These are phyloP conservation scores for Podila verticillata DNA, from an alignment of 192 early-diverging fungal species.

Conservation along the genomic window DNA sequence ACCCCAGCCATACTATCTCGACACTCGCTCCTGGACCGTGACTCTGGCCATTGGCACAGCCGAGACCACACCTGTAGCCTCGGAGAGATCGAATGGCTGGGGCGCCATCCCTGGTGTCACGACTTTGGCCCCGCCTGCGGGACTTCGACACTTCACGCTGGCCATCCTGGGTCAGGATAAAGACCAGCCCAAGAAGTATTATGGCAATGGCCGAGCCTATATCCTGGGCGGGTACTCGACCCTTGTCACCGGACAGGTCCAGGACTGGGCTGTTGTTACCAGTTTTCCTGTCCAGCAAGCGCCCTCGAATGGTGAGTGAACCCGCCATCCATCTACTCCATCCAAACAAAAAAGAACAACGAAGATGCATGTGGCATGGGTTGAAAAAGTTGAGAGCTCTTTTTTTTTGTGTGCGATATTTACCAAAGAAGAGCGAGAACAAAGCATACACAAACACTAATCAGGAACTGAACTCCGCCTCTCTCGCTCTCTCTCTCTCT, in stretches of 20 bases:
- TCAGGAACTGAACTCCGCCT: background rate
- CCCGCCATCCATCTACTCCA: too few relatives aligned
- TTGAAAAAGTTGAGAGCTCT: background rate
- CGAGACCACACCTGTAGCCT: constrained; percentile 20
- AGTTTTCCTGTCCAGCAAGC: constrained; percentile 47
- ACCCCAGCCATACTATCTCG: constrained; percentile 47
- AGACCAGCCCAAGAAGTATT: constrained; percentile 10
- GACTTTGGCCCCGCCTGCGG: constrained; percentile 22
- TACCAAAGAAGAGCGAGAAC: background rate
- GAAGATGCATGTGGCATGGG: background rate
- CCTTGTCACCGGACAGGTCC: constrained; percentile 23
- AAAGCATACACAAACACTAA: background rate
- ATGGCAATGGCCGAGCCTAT: constrained; percentile 26
- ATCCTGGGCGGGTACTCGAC: constrained; percentile 45
- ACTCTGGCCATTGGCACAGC: constrained; percentile 40
- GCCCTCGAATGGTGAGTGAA: constrained; percentile 30
- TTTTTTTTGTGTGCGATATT: background rate
- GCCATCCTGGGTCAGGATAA: constrained; percentile 35
- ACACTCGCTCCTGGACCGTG: constrained; percentile 30
- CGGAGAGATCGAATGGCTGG: constrained; percentile 28
- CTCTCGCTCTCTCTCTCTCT: background rate
- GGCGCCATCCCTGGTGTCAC: constrained; percentile 25
- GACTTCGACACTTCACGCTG: constrained; percentile 37
- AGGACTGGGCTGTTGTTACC: constrained; percentile 35
- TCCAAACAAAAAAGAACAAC: too few relatives aligned